A percentile compares a stretch with the other conserved stretches of the same genome.
These are phyloP conservation scores for Nemania sp. DNA, from an alignment of 2,329 filamentous ascomycete genomes.

Conservation along the genomic window DNA sequence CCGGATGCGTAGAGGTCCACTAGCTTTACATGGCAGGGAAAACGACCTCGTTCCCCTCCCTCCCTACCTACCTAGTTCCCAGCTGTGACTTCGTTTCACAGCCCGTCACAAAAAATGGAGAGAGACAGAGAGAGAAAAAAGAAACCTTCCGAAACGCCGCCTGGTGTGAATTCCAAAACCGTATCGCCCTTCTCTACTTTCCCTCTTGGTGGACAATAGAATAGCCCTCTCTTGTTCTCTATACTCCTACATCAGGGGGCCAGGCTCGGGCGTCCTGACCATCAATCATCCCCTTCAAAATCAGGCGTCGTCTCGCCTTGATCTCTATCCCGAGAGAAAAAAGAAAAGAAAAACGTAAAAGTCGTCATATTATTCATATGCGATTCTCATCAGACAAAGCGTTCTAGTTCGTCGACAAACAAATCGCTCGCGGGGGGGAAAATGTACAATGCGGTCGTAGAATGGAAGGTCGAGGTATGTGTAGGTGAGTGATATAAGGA, in stretches of 20 bases:
- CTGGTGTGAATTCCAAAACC: conserved; percentile 19
- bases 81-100: conserved; percentile 18
- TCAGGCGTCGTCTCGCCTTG: conserved; percentile 8
- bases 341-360: conserved; percentile 32
- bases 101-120: conserved; percentile 18
- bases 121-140: too few relatives aligned
- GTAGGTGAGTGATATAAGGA: conserved; percentile 8
- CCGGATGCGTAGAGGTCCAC: neutral
- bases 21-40: conserved; percentile 16
- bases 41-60: conserved; percentile 3
- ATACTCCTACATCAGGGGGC: conserved; percentile 24
- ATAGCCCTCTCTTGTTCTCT: conserved; percentile 10
- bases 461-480: conserved; percentile 17
- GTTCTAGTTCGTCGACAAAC: conserved; percentile 29
- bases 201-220: conserved; percentile 2
- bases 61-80: too few relatives aligned
- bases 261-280: conserved; percentile 1
- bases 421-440: conserved; percentile 29
- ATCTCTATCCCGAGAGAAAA: conserved; percentile 25
- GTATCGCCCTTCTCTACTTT: conserved; percentile 12
- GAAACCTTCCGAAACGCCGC: conserved; percentile 24
- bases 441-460: conserved; percentile 40
- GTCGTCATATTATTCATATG: conserved; percentile 36
- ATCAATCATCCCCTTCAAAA: conserved; percentile 25
- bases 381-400: conserved; percentile 30